Evolutionary conservation across 202 grass and related monocot genomes (phyloP).

Genomic region (Miscanthus sacchariflorus): DNA sequence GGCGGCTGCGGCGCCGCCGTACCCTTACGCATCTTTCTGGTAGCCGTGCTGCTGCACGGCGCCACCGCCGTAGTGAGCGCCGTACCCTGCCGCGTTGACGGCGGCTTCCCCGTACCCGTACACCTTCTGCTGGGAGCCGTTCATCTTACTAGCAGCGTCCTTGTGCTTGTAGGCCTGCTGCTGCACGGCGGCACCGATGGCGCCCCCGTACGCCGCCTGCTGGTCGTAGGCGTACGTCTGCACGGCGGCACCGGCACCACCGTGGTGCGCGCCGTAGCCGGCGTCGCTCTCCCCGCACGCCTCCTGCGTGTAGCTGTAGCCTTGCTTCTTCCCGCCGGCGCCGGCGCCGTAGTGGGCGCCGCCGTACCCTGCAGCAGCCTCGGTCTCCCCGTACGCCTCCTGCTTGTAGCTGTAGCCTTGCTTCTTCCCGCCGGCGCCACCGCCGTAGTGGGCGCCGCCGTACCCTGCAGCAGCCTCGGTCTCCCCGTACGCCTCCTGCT

Average conservation of each 20-base stretch:
- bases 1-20: not conserved
- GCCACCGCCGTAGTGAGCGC: slow-evolving; percentile 1
- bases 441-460: not conserved
- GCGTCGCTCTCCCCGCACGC: not conserved
- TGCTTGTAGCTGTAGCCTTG: not conserved
- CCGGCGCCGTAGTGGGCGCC: not conserved
- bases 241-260: not conserved
- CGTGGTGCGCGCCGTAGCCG: not conserved
- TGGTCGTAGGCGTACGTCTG: slow-evolving; percentile 20
- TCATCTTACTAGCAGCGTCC: not conserved
- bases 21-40: not conserved
- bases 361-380: not conserved
- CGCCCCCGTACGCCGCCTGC: not conserved
- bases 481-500: not conserved
- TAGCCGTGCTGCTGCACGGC: not conserved
- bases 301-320: not conserved
- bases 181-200: not conserved
- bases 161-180: not conserved
- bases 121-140: not conserved
- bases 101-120: not conserved
- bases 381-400: not conserved
- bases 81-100: not conserved
- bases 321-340: not conserved
- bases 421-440: not conserved
- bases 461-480: not conserved